A percentile compares a stretch with the other conserved stretches of the same genome.
These are phyloP conservation scores for Selaginella moellendorffii DNA, from an alignment of 75 land plant species.

Conservation along the genomic window DNA sequence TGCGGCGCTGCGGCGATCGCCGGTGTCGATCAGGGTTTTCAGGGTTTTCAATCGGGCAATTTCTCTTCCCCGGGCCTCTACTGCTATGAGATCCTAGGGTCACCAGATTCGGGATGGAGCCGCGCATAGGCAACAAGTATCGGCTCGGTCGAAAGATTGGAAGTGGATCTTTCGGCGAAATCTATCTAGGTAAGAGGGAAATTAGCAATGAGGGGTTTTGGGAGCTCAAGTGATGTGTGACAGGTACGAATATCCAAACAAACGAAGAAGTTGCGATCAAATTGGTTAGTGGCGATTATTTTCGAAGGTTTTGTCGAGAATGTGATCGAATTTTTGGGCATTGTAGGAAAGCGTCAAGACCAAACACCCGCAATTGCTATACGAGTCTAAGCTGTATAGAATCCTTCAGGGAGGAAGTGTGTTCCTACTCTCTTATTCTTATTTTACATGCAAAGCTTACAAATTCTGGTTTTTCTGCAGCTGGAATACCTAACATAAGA, in stretches of 20 bases:
- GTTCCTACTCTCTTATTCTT: not conserved
- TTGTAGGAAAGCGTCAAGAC: constrained; percentile 38
- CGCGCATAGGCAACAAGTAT: constrained; percentile 24
- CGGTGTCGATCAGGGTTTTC: too few species aligned
- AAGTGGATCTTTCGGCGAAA: constrained; percentile 30
- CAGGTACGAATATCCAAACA: constrained; percentile 64
- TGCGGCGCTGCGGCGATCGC: too few species aligned
- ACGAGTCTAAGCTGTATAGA: constrained; percentile 35
- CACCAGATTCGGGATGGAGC: constrained; percentile 11
- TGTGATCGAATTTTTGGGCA: too few species aligned
- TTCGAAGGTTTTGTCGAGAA: too few species aligned
- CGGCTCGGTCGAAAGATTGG: constrained; percentile 29
- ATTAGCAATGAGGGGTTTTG: not conserved
- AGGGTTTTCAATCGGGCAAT: too few species aligned
- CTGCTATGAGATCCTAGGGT: too few species aligned
- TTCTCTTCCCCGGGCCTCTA: too few species aligned
- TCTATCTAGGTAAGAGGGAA: constrained; percentile 15
- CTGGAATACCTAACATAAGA: constrained; percentile 58
- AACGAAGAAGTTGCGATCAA: constrained; percentile 62
- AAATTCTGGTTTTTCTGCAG: constrained; percentile 21
- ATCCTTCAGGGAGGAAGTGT: constrained; percentile 43
- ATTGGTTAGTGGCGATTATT: constrained; percentile 33
- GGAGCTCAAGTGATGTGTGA: not conserved
- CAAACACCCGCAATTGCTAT: constrained; percentile 38
- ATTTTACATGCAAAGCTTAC: not conserved